Evolutionary conservation across 1,284 basidiomycete species (phyloP).

Genomic region (Boletellus deceptivus): DNA sequence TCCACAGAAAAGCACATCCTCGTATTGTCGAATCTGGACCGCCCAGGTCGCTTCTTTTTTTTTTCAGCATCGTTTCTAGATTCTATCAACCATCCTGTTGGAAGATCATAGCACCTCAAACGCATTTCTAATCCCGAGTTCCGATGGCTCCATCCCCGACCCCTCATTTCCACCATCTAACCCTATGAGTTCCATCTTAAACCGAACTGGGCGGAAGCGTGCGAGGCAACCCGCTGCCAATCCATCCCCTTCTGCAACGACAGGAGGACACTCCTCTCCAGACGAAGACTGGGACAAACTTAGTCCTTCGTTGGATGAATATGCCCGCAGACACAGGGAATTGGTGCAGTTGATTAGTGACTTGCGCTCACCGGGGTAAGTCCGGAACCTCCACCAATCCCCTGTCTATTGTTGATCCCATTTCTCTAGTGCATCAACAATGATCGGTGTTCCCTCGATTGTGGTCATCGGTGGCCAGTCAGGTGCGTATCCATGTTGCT

Average conservation of each 20-base stretch:
- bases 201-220: background rate
- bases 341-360: conserved; percentile 47
- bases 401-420: background rate
- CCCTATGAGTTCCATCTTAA: conserved; percentile 10
- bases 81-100: background rate
- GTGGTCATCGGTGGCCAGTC: conserved; percentile 62
- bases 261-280: conserved; percentile 4
- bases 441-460: conserved; percentile 50
- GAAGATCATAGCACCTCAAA: background rate
- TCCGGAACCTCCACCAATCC: background rate
- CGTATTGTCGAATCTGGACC: background rate
- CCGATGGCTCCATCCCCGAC: background rate
- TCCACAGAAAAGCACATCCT: conserved; percentile 5
- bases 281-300: conserved; percentile 13
- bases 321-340: conserved; percentile 44
- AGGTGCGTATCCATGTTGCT: conserved; percentile 34
- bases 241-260: background rate
- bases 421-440: conserved; percentile 36
- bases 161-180: background rate
- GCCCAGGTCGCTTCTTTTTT: background rate
- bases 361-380: conserved; percentile 45
- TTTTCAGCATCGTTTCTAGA: background rate
- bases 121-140: background rate
- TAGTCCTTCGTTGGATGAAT: conserved; percentile 36
- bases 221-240: background rate